Conservation (phyloP, 805 yeast species). For the Blastobotrys chiropterorum region DNA sequence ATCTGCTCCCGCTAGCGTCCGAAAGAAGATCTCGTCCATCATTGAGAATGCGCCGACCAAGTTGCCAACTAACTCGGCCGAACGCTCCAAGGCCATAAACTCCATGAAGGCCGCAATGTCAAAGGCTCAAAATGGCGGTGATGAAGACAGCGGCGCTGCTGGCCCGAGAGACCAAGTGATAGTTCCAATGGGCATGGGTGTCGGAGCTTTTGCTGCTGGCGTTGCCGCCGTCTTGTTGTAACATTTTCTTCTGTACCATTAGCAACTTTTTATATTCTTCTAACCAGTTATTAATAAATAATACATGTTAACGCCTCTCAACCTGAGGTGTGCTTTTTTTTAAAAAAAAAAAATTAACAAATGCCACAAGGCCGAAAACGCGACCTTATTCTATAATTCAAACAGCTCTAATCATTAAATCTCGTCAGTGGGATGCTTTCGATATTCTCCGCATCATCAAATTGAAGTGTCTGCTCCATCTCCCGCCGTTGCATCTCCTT, state of each 20-base stretch:
- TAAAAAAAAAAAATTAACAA: no score
- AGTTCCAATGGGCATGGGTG: background rate
- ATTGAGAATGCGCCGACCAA: background rate
- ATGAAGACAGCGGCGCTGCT: background rate
- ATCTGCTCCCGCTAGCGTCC: background rate
- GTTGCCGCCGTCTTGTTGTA: background rate
- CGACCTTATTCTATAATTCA: no score
- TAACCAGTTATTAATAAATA: background rate
- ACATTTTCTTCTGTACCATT: background rate
- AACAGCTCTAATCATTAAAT: background rate
- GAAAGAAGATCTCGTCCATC: background rate
- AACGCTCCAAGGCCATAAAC: background rate
- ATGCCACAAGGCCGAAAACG: no score
- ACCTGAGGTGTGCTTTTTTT: background rate
- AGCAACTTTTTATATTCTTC: background rate
- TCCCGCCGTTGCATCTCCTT: slow-evolving; percentile 2
- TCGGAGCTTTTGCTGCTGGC: background rate
- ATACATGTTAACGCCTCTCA: background rate
- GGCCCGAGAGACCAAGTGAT: background rate
- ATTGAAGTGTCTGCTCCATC: background rate
- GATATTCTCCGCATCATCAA: background rate
- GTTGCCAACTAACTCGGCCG: background rate
- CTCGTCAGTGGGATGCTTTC: slow-evolving; percentile 1
- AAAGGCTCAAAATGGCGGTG: background rate
- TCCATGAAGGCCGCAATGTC: background rate